These are phyloP conservation scores for Chlorella sp. DNA, from an alignment of 139 green algal genomes.

Conservation along the genomic window DNA sequence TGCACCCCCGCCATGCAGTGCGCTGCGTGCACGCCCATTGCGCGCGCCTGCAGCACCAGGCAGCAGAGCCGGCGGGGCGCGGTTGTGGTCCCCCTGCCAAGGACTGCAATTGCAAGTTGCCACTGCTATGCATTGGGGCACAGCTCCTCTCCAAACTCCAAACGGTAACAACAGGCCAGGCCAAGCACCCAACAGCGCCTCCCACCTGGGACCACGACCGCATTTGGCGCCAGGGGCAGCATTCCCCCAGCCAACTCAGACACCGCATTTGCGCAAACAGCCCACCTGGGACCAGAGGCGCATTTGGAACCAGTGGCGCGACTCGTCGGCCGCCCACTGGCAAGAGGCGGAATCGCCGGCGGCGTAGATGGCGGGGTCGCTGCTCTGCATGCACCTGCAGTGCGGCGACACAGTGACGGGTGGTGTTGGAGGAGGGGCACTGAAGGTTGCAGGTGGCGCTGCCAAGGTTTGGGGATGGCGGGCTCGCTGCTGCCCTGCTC, in stretches of 20 bases:
- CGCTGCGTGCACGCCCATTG: slow-evolving; percentile 75
- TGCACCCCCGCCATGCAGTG: slow-evolving; percentile 69
- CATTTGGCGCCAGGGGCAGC: slow-evolving; percentile 91
- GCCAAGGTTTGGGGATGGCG: too few relatives aligned
- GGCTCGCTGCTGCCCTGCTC: too few relatives aligned
- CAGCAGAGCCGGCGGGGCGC: too few relatives aligned
- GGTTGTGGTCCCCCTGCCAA: too few relatives aligned
- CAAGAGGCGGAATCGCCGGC: slow-evolving; percentile 79
- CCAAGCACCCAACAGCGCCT: too few relatives aligned
- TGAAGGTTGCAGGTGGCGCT: not conserved
- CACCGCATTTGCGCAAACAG: not conserved
- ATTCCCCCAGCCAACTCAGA: too few relatives aligned
- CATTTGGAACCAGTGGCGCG: slow-evolving; percentile 90
- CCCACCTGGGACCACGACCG: not conserved
- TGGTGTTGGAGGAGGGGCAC: not conserved
- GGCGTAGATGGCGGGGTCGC: slow-evolving; percentile 67
- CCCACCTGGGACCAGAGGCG: slow-evolving; percentile 75
- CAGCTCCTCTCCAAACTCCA: too few relatives aligned
- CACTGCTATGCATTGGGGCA: too few relatives aligned
- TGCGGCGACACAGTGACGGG: too few relatives aligned
- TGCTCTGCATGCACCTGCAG: slow-evolving; percentile 57
- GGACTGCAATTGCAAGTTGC: too few relatives aligned
- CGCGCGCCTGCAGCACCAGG: slow-evolving; percentile 73
- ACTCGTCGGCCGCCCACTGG: not conserved
- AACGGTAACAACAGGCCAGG: too few relatives aligned